Evolutionary conservation across 164 flowering plant genomes (phyloP).

Genomic region (Echeveria elegans): DNA sequence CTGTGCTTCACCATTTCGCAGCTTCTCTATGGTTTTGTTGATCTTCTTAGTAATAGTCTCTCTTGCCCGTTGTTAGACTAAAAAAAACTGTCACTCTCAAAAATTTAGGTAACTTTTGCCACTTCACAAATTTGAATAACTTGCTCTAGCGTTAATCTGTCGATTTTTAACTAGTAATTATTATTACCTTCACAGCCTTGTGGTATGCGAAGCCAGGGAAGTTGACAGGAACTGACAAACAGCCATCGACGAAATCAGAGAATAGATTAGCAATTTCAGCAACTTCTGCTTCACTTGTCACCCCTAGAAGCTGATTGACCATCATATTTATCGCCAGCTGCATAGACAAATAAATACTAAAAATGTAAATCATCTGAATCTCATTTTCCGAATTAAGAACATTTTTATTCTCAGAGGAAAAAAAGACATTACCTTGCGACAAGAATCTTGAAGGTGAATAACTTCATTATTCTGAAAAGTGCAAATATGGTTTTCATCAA

Average conservation of each 20-base stretch:
- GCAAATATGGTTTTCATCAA: conserved; percentile 37
- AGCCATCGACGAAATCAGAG: conserved; percentile 81
- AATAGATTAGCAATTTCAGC: conserved; percentile 58
- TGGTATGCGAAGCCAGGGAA: conserved; percentile 66
- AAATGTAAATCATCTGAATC: not conserved
- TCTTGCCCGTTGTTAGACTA: conserved; percentile 40
- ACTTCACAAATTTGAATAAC: conserved; percentile 18
- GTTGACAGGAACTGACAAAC: conserved; percentile 73
- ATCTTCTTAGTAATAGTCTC: conserved; percentile 61
- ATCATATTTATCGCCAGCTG: conserved; percentile 72
- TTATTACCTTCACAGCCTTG: conserved; percentile 71
- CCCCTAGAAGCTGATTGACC: conserved; percentile 77
- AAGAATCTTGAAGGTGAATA: conserved; percentile 61
- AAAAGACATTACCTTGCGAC: conserved; percentile 55
- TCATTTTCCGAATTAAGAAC: not conserved
- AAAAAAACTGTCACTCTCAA: conserved; percentile 6
- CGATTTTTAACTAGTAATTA: not conserved
- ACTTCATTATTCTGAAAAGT: conserved; percentile 33
- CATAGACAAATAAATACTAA: not conserved
- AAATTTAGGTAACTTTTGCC: conserved; percentile 18
- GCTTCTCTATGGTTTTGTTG: conserved; percentile 36
- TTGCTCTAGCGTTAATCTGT: conserved; percentile 22
- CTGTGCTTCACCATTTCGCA: conserved; percentile 14
- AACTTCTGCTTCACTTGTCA: conserved; percentile 56
- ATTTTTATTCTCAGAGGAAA: conserved; percentile 50